phyloP scores from a whole-genome alignment of 495 filamentous ascomycete species.

The Jackrogersella minutella region DNA sequence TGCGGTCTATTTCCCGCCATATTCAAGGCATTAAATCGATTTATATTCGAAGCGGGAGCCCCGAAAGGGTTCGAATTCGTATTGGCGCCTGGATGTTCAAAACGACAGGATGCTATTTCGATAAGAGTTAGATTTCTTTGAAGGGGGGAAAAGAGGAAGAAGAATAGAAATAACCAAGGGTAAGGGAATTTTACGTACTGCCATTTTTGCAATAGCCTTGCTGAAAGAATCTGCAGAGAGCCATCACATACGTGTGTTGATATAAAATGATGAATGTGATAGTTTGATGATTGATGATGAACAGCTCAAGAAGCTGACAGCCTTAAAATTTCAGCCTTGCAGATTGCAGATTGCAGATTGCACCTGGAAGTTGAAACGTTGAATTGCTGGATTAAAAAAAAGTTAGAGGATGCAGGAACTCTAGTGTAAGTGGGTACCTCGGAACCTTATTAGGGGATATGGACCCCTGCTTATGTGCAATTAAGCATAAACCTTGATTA shows the following conservation, averaged over 20 bases:
- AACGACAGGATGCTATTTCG: slow-evolving; percentile 52
- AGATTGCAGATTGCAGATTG: background rate
- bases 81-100: slow-evolving; percentile 53
- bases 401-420: no score
- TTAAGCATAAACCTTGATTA: no score
- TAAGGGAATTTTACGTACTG: slow-evolving; percentile 51
- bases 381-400: no score
- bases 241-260: slow-evolving; percentile 19
- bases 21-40: slow-evolving; percentile 49
- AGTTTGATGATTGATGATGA: background rate
- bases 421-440: no score
- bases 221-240: slow-evolving; percentile 74
- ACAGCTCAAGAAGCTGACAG: background rate
- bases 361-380: no score
- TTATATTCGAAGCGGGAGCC: slow-evolving; percentile 34
- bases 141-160: background rate
- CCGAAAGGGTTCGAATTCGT: slow-evolving; percentile 31
- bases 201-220: slow-evolving; percentile 79
- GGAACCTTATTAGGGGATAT: no score
- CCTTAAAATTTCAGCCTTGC: slow-evolving; percentile 5
- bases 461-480: no score
- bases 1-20: slow-evolving; percentile 18
- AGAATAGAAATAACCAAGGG: no score
- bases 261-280: background rate
- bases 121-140: background rate